Base-by-base conservation (phyloP, 129 eudicot genomes). In the Lactuca sativa region DNA sequence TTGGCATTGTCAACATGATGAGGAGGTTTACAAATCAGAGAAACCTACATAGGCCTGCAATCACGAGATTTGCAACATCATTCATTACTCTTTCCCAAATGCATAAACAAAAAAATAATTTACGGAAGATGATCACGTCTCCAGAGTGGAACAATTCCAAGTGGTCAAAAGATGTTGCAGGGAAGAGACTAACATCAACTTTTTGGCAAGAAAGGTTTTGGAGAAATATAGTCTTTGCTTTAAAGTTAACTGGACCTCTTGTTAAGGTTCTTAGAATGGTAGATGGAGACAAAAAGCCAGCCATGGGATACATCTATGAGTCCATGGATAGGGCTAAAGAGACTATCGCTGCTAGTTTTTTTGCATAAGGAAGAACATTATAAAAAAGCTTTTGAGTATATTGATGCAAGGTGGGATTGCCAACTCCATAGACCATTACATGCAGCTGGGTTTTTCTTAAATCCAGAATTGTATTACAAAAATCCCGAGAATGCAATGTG, bases 371-470 rank as follows among this genome's bases (percentile, higher is more conserved):
- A 43, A 13, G 57, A 56, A 3, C 17, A 48, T 0, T 58, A 71
- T 9, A 43, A 13, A 21, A 33, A 56, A 36, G 38, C 58, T 25
- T 21, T 66, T 2, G 13, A 47, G 41, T 18, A 18, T 41, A 66
- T 66, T 21, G 70, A 66, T 41, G 32, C n/a, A 36, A 40, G 74
- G 47, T 56, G 51, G 74, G 54, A 69, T n/a, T 33, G 17, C 30
- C 65, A 70, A 70, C 74, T 70, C 18, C 66, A 40, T 40, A 38
- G 67, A 40, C 25, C 47, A 1, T 33, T 60, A 3, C 66, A 60
- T 60, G 48, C 12, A 13, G 21, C 48, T 2, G 9, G 14, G 5
- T 62, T 14, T 37, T 66, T n/a, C n/a, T n/a, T 43, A 14, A 53
- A 49, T 51, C 57, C 44, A 4, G 25, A 31, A 33, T 21, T 30